A percentile compares a stretch with the other conserved stretches of the same genome.
phyloP scores from a whole-genome alignment of 306 rosid genomes.

The Quercus mongolica region DNA sequence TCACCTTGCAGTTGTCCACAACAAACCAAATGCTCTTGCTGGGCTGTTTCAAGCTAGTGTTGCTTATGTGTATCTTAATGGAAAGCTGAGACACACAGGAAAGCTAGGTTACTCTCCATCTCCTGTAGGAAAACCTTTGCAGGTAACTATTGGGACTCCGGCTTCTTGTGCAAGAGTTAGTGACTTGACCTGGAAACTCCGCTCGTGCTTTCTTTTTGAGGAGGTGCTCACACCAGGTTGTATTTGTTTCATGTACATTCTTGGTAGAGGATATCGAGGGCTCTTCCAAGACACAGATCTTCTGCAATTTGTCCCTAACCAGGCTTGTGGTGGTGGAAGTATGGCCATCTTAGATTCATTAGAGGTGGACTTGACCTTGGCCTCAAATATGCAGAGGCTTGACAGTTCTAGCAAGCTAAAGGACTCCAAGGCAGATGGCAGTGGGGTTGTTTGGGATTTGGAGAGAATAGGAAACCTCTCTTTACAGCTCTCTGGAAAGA shows the following conservation, averaged over 20 bases:
- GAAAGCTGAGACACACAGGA: slow-evolving; percentile 93
- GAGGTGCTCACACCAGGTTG: slow-evolving; percentile 92
- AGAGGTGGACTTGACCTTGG: slow-evolving; percentile 71
- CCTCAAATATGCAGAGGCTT: slow-evolving; percentile 66
- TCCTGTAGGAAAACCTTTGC: slow-evolving; percentile 87
- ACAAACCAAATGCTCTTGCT: slow-evolving; percentile 99
- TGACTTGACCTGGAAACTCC: slow-evolving; percentile 84
- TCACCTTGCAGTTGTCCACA: slow-evolving; percentile 97
- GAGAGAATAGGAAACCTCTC: slow-evolving; percentile 91
- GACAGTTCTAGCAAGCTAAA: slow-evolving; percentile 65
- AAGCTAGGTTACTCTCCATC: slow-evolving; percentile 97
- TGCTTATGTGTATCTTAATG: slow-evolving; percentile 94
- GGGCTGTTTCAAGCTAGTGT: slow-evolving; percentile 98
- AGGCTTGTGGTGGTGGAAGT: slow-evolving; percentile 98
- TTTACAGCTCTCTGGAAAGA: slow-evolving; percentile 91
- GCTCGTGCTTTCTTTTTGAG: slow-evolving; percentile 98
- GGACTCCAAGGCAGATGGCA: slow-evolving; percentile 84
- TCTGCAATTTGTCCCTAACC: slow-evolving; percentile 91
- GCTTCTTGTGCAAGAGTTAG: slow-evolving; percentile 70
- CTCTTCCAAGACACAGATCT: slow-evolving; percentile 97
- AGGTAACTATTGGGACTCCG: slow-evolving; percentile 86
- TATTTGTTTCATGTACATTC: slow-evolving; percentile 92
- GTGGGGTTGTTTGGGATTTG: slow-evolving; percentile 99
- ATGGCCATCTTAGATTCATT: slow-evolving; percentile 97
- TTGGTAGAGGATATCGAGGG: slow-evolving; percentile 99